Evolutionary conservation across 306 rosid species (phyloP).

Genomic region (Cicer cuneatum): DNA sequence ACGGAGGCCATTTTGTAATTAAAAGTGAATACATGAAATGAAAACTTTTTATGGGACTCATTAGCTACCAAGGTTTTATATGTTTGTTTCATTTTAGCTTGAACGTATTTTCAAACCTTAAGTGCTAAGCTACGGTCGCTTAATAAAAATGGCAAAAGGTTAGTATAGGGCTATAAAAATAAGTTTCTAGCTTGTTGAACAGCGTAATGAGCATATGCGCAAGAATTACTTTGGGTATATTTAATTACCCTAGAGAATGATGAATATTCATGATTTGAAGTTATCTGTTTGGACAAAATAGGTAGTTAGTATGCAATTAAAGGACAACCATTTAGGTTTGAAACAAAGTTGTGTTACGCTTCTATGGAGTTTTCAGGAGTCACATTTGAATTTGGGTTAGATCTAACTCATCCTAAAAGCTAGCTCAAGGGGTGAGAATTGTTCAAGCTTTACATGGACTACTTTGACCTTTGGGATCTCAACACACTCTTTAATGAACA

Average conservation of each 20-base stretch:
- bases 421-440: neutral
- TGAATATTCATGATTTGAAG: conserved; percentile 34
- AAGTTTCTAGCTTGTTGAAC: conserved; percentile 34
- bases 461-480: conserved; percentile 27
- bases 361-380: conserved; percentile 15
- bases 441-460: conserved; percentile 8
- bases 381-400: conserved; percentile 1
- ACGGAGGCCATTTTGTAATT: neutral
- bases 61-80: conserved; percentile 13
- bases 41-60: conserved; percentile 27
- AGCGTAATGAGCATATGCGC: conserved; percentile 21
- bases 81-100: conserved; percentile 18
- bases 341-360: conserved; percentile 25
- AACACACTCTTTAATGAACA: conserved; percentile 9
- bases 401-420: conserved; percentile 4
- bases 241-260: conserved; percentile 10
- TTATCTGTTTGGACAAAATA: conserved; percentile 2
- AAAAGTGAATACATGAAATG: neutral
- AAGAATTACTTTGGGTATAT: conserved; percentile 22
- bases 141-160: conserved; percentile 22
- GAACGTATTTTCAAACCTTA: conserved; percentile 16
- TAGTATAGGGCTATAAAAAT: conserved; percentile 31
- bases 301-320: conserved; percentile 15
- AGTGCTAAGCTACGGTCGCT: conserved; percentile 10
- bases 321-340: conserved; percentile 22